A percentile compares a stretch with the other conserved stretches of the same genome.
Evolutionary conservation across 2,329 filamentous ascomycete genomes (phyloP).

Genomic region (Pseudocercospora macadamiae): DNA sequence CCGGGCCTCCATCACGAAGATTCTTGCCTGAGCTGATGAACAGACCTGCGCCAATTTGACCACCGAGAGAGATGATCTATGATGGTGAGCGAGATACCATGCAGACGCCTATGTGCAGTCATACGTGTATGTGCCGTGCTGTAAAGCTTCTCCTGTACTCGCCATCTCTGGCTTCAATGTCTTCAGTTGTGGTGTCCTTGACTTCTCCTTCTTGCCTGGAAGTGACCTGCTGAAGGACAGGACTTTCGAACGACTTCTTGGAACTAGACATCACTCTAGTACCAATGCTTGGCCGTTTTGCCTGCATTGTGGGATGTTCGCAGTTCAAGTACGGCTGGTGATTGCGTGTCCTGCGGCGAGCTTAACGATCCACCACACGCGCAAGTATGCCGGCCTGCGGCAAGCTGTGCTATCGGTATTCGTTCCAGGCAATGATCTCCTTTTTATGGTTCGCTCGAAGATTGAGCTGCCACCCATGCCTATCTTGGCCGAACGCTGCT

Average conservation of each 20-base stretch:
- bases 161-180: constrained; percentile 12
- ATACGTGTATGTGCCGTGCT: constrained; percentile 20
- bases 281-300: not conserved
- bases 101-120: not conserved
- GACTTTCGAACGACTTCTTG: constrained; percentile 6
- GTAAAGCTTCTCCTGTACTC: constrained; percentile 19
- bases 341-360: too few species aligned
- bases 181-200: not conserved
- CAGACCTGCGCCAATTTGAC: constrained; percentile 53
- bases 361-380: too few species aligned
- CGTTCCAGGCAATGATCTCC: not conserved
- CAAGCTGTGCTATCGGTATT: not conserved
- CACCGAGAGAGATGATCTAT: constrained; percentile 34
- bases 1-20: constrained; percentile 53
- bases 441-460: not conserved
- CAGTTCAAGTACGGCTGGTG: too few species aligned
- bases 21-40: constrained; percentile 54
- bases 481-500: not conserved
- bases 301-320: not conserved
- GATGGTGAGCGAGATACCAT: constrained; percentile 10
- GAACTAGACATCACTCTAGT: constrained; percentile 6
- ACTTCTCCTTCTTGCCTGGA: not conserved
- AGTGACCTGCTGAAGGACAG: not conserved
- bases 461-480: not conserved
- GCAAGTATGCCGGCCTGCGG: not conserved